A percentile compares a stretch with the other conserved stretches of the same genome.
phyloP scores from a whole-genome alignment of 2,329 filamentous ascomycete species.

The Xylaria sp. region DNA sequence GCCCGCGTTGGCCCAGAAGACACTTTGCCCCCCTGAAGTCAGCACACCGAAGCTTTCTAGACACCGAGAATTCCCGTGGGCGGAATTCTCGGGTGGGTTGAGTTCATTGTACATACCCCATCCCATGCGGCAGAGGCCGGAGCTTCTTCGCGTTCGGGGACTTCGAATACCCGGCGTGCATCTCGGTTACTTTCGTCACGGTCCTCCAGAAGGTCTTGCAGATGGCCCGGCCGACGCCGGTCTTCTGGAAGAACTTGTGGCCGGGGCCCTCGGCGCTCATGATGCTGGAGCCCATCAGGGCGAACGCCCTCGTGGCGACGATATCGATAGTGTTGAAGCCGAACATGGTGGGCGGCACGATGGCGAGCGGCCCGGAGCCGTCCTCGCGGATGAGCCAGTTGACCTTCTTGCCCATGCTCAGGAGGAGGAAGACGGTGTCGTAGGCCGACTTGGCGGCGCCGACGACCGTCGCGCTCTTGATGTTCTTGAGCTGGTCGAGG shows the following conservation, averaged over 20 bases:
- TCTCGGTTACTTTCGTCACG: conserved; percentile 17
- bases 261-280: conserved; percentile 32
- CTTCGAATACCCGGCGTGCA: conserved; percentile 33
- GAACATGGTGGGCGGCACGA: conserved; percentile 33
- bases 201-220: conserved; percentile 23
- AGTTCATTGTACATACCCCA: conserved; percentile 20
- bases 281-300: conserved; percentile 35
- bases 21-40: conserved; percentile 2
- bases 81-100: too few relatives aligned
- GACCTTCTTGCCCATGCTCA: conserved; percentile 36
- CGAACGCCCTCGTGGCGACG: conserved; percentile 31
- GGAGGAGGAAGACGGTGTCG: conserved; percentile 38
- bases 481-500: conserved; percentile 9
- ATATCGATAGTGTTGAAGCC: conserved; percentile 35
- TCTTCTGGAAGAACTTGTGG: conserved; percentile 34
- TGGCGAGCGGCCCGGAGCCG: conserved; percentile 37
- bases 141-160: conserved; percentile 25
- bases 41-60: background rate
- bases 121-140: conserved; percentile 20
- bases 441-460: conserved; percentile 40
- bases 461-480: conserved; percentile 31
- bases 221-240: conserved; percentile 20
- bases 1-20: conserved; percentile 40
- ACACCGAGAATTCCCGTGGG: too few relatives aligned
- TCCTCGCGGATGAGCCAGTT: conserved; percentile 39